A percentile compares a stretch with the other conserved stretches of the same genome.
These are phyloP conservation scores for Berberis vulgaris DNA, from an alignment of 164 flowering plant species.

Conservation along the genomic window DNA sequence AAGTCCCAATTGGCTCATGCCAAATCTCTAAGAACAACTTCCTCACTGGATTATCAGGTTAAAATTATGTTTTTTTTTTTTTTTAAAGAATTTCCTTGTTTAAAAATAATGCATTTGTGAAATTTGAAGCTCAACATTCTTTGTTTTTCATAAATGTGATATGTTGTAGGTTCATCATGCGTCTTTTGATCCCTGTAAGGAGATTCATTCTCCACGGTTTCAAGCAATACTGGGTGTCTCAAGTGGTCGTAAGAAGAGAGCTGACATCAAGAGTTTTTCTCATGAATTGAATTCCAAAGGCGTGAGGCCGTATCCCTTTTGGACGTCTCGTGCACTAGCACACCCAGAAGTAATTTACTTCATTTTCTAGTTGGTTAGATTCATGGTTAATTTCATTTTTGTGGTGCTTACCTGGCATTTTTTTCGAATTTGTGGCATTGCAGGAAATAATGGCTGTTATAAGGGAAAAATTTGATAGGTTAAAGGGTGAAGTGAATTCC, in stretches of 20 bases:
- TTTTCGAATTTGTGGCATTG: slow-evolving; percentile 1
- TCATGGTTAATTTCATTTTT: neutral
- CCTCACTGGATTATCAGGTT: slow-evolving; percentile 11
- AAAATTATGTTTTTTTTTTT: neutral
- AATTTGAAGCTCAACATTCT: neutral
- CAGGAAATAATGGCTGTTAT: slow-evolving; percentile 73
- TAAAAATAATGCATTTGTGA: neutral
- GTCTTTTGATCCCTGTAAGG: slow-evolving; percentile 43
- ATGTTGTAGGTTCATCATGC: slow-evolving; percentile 41
- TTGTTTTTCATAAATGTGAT: slow-evolving; percentile 1
- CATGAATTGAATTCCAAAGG: slow-evolving; percentile 99
- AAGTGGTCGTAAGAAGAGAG: slow-evolving; percentile 72
- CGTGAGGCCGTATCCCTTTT: slow-evolving; percentile 73
- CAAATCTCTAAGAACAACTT: slow-evolving; percentile 38
- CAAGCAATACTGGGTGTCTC: slow-evolving; percentile 82
- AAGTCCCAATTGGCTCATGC: slow-evolving; percentile 42
- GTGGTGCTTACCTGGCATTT: neutral
- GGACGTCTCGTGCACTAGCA: slow-evolving; percentile 73
- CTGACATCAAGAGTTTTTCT: slow-evolving; percentile 85
- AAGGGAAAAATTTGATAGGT: slow-evolving; percentile 60
- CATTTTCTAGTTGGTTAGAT: neutral
- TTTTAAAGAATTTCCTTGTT: too few species aligned
- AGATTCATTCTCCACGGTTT: slow-evolving; percentile 84
- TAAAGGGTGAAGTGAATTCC: slow-evolving; percentile 81
- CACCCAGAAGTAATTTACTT: slow-evolving; percentile 57